Evolutionary conservation across 164 flowering plant species (phyloP).

Genomic region (Vitis rupestris): DNA sequence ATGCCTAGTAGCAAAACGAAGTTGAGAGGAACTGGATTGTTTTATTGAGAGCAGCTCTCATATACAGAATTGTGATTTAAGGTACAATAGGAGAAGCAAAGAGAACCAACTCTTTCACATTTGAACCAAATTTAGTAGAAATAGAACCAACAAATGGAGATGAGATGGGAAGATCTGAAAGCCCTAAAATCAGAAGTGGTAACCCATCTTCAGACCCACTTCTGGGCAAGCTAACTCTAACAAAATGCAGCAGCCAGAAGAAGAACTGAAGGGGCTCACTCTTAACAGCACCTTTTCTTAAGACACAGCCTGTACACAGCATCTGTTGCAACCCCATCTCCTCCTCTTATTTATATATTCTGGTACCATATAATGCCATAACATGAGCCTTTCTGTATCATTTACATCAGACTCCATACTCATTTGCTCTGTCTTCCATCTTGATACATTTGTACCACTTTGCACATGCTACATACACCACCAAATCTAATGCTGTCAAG

Average conservation of each 20-base stretch:
- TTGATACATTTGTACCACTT: conserved; percentile 72
- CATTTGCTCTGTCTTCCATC: conserved; percentile 33
- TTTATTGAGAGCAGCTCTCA: not conserved
- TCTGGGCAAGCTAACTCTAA: too few relatives aligned
- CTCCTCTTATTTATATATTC: conserved; percentile 14
- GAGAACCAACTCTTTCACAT: conserved; percentile 11
- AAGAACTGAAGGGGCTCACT: too few relatives aligned
- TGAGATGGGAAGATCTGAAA: conserved; percentile 1
- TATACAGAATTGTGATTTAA: not conserved
- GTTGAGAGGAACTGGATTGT: not conserved
- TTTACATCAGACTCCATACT: conserved; percentile 18
- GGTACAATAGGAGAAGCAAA: conserved; percentile 3
- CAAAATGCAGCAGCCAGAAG: too few relatives aligned
- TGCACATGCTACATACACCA: conserved; percentile 61
- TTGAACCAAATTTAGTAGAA: conserved; percentile 9
- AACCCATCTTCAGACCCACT: conserved; percentile 8
- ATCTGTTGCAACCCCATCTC: not conserved
- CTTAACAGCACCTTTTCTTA: not conserved
- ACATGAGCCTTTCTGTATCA: not conserved
- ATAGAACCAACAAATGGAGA: conserved; percentile 21
- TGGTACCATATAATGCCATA: conserved; percentile 1
- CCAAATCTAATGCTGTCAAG: conserved; percentile 55
- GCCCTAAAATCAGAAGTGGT: not conserved
- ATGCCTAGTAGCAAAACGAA: too few relatives aligned
- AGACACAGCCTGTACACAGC: not conserved